phyloP scores from a whole-genome alignment of 352 stramenopile genomes.

The Thalassiosira livingstoniorum region DNA sequence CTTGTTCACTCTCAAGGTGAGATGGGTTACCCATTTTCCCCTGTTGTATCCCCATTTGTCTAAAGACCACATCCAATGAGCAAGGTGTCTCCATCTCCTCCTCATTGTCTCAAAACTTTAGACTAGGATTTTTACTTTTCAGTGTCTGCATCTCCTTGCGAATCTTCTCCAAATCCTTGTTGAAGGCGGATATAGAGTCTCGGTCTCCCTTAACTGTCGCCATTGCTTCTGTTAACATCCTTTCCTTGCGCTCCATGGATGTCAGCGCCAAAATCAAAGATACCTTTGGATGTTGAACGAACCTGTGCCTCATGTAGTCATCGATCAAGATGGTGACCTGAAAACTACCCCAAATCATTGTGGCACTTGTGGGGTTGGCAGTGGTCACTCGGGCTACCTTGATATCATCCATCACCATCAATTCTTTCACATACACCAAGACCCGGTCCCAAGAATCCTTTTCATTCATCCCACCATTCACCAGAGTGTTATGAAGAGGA shows the following conservation, averaged over 20 bases:
- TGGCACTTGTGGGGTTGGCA: not conserved
- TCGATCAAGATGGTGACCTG: not conserved
- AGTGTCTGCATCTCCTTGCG: not conserved
- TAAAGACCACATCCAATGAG: not conserved
- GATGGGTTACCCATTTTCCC: not conserved
- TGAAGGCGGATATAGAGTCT: not conserved
- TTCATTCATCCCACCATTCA: not conserved
- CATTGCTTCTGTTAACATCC: not conserved
- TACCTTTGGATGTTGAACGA: not conserved
- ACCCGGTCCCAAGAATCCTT: not conserved
- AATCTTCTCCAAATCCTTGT: not conserved
- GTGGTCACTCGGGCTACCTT: no score
- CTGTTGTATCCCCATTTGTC: not conserved
- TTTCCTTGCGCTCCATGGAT: not conserved
- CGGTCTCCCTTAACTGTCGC: not conserved
- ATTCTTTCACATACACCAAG: not conserved
- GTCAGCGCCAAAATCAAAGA: not conserved
- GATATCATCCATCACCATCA: not conserved
- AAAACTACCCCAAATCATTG: not conserved
- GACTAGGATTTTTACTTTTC: not conserved
- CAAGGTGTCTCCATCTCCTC: not conserved
- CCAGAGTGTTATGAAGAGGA: not conserved
- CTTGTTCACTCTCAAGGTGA: not conserved
- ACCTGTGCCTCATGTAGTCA: not conserved
- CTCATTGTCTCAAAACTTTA: not conserved